Conservation (phyloP, 805 yeast species). For the Yamadazyma nakazawae region DNA sequence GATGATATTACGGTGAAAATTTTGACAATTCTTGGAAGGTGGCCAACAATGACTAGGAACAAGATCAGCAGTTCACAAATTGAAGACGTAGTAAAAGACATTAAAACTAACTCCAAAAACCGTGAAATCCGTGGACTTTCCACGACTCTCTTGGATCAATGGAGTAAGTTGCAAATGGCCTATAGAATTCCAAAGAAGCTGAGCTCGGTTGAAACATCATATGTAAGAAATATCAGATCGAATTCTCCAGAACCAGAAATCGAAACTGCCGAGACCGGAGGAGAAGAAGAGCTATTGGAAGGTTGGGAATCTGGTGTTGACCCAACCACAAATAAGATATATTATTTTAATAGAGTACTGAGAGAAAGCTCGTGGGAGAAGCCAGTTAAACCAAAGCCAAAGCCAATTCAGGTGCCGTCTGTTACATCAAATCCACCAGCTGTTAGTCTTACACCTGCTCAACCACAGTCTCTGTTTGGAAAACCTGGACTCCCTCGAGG, state of each 20-base stretch:
- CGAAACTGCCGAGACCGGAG: background rate
- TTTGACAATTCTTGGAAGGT: conserved; percentile 52
- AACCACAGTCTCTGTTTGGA: background rate
- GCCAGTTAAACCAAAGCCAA: conserved; percentile 31
- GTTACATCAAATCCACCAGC: background rate
- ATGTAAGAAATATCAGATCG: conserved; percentile 22
- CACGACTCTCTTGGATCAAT: conserved; percentile 50
- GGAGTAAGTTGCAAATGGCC: conserved; percentile 79
- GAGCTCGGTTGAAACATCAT: conserved; percentile 8
- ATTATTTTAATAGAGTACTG: conserved; percentile 52
- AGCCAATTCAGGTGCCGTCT: background rate
- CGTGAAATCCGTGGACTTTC: conserved; percentile 36
- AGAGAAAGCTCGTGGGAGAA: conserved; percentile 57
- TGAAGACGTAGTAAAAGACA: conserved; percentile 54
- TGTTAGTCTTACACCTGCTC: background rate
- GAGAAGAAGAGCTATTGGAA: conserved; percentile 4
- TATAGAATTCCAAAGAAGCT: conserved; percentile 72
- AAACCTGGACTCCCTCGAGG: background rate
- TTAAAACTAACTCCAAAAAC: conserved; percentile 26
- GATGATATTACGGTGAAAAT: conserved; percentile 45
- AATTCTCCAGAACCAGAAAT: conserved; percentile 13
- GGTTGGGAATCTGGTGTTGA: conserved; percentile 67
- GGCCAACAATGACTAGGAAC: conserved; percentile 65
- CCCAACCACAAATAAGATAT: conserved; percentile 40
- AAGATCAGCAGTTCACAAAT: conserved; percentile 73